Percentiles rank a stretch among this genome's conserved stretches.
These are phyloP conservation scores for Hanseniaspora valbyensis DNA, from an alignment of 805 yeast species.

Conservation along the genomic window DNA sequence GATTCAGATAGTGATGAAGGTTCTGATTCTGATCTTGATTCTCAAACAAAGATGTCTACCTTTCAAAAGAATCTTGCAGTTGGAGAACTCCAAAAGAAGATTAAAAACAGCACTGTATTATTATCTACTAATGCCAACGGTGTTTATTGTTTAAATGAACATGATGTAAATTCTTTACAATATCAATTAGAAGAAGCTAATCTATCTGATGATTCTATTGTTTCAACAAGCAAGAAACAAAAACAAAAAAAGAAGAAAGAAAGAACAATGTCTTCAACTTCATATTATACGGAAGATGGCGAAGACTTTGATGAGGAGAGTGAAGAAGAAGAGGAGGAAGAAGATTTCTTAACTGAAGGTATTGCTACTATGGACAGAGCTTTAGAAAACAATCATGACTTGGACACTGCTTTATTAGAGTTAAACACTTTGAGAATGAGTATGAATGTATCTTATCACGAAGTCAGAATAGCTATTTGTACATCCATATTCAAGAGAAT, in stretches of 20 bases:
- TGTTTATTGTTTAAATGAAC: constrained; percentile 28
- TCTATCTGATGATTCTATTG: constrained; percentile 49
- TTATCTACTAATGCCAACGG: constrained; percentile 1
- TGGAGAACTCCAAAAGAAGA: constrained; percentile 10
- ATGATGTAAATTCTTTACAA: constrained; percentile 30
- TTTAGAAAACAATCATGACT: constrained; percentile 79
- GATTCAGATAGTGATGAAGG: constrained; percentile 23
- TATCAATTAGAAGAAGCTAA: constrained; percentile 40
- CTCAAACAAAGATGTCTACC: constrained; percentile 17
- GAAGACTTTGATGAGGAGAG: constrained; percentile 49
- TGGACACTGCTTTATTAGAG: constrained; percentile 86
- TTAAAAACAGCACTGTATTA: constrained; percentile 8
- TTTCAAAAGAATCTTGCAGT: constrained; percentile 12
- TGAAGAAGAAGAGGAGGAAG: constrained; percentile 44
- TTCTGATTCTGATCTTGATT: constrained; percentile 22
- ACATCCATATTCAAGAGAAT: constrained; percentile 61
- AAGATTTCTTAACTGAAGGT: constrained; percentile 82
- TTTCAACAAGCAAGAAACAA: constrained; percentile 36
- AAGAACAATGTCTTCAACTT: constrained; percentile 34
- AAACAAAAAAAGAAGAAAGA: constrained; percentile 32
- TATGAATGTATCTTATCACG: constrained; percentile 89
- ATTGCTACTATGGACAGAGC: constrained; percentile 87
- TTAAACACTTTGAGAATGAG: constrained; percentile 93
- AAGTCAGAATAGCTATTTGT: constrained; percentile 73
- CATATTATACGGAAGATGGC: constrained; percentile 38